A percentile compares a stretch with the other conserved stretches of the same genome.
Evolutionary conservation across 306 rosid genomes (phyloP).

Genomic region (Cotoneaster glaucophyllus): DNA sequence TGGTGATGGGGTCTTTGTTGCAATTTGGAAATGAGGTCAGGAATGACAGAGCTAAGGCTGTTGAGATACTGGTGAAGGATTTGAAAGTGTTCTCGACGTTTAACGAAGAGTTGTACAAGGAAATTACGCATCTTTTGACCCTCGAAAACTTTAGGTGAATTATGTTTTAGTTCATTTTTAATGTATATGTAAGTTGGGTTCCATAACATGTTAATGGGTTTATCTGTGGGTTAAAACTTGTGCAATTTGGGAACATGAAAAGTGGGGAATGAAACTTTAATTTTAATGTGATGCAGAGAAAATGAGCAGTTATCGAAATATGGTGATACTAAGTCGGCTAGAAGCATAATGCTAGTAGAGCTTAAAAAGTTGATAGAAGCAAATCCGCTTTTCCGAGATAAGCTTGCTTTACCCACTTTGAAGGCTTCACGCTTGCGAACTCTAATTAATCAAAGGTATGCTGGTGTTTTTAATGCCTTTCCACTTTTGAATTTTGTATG

Average conservation of each 20-base stretch:
- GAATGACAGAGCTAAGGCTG: conserved; percentile 16
- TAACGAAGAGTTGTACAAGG: conserved; percentile 21
- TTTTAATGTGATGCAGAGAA: conserved; percentile 12
- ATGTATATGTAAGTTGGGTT: background rate
- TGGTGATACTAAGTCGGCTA: conserved; percentile 19
- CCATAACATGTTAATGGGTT: background rate
- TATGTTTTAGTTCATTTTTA: background rate
- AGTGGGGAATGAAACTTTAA: background rate
- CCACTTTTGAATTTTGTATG: background rate
- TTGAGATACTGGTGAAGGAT: conserved; percentile 25
- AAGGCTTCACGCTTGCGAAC: conserved; percentile 15
- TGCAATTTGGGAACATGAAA: background rate
- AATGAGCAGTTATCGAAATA: conserved; percentile 21
- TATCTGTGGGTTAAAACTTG: background rate
- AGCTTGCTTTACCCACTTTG: conserved; percentile 17
- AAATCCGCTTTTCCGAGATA: conserved; percentile 20
- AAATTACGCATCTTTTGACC: conserved; percentile 16
- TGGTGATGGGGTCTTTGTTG: background rate
- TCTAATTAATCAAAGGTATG: conserved; percentile 23
- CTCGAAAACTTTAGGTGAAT: conserved; percentile 21
- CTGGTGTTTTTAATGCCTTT: background rate
- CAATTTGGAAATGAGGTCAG: conserved; percentile 6
- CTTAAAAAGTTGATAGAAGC: conserved; percentile 21
- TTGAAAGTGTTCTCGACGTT: conserved; percentile 14
- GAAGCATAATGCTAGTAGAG: conserved; percentile 21